Conservation (phyloP, 2,329 filamentous ascomycete genomes). For the Neurospora sp. region DNA sequence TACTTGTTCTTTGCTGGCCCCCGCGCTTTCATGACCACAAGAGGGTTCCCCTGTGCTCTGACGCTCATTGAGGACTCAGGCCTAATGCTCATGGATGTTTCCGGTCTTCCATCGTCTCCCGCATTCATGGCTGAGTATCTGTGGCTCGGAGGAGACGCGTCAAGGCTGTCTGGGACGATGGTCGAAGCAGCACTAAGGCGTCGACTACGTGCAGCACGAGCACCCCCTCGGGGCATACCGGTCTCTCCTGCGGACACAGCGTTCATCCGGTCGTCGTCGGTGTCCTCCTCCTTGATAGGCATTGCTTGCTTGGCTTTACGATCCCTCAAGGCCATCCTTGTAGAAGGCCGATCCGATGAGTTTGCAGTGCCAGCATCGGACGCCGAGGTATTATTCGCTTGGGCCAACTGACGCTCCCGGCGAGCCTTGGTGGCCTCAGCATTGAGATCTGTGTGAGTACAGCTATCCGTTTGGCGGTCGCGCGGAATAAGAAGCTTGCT, state of each 20-base stretch:
- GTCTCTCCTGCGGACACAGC: not conserved
- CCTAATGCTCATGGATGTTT: slow-evolving; percentile 31
- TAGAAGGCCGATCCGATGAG: slow-evolving; percentile 30
- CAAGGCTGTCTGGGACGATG: slow-evolving; percentile 19
- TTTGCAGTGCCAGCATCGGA: slow-evolving; percentile 8
- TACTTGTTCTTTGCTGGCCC: slow-evolving; percentile 35
- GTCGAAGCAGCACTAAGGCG: slow-evolving; percentile 41
- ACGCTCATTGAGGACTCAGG: slow-evolving; percentile 33
- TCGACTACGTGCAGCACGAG: slow-evolving; percentile 22
- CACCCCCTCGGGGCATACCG: not conserved
- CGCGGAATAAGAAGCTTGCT: slow-evolving; percentile 72
- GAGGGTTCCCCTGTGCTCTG: slow-evolving; percentile 25
- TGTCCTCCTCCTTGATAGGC: slow-evolving; percentile 40
- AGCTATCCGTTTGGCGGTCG: slow-evolving; percentile 66
- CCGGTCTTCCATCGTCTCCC: slow-evolving; percentile 20
- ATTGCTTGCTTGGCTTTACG: slow-evolving; percentile 52
- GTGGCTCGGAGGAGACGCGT: slow-evolving; percentile 9
- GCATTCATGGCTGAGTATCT: slow-evolving; percentile 7
- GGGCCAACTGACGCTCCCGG: slow-evolving; percentile 52
- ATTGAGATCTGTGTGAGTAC: slow-evolving; percentile 67
- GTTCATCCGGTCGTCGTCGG: slow-evolving; percentile 27
- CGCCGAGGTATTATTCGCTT: slow-evolving; percentile 17
- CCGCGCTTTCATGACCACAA: slow-evolving; percentile 52
- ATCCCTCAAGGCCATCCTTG: slow-evolving; percentile 64
- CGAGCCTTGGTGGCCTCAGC: slow-evolving; percentile 53